Percentiles rank a stretch among this genome's conserved stretches.
Evolutionary conservation across 768 basidiomycete genomes (phyloP).

Genomic region (Kwoniella newhampshirensis): DNA sequence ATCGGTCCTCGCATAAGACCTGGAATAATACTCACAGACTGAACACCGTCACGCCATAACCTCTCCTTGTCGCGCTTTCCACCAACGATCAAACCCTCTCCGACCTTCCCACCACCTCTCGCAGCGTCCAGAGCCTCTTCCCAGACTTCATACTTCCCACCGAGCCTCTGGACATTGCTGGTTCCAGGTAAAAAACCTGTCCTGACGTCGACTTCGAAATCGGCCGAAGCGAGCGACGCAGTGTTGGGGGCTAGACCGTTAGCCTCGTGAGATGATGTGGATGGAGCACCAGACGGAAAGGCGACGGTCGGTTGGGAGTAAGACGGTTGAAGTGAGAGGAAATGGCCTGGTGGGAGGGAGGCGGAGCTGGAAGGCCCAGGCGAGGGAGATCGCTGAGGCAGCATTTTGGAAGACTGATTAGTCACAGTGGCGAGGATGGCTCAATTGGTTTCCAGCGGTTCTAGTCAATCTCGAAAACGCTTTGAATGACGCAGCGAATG

Average conservation of each 20-base stretch:
- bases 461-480: too few relatives aligned
- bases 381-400: conserved; percentile 14
- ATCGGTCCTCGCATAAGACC: background rate
- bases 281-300: conserved; percentile 27
- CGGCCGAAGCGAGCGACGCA: conserved; percentile 72
- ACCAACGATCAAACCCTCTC: conserved; percentile 34
- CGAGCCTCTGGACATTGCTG: conserved; percentile 67
- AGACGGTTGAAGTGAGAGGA: conserved; percentile 49
- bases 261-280: conserved; percentile 38
- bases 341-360: conserved; percentile 44
- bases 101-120: conserved; percentile 56
- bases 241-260: conserved; percentile 56
- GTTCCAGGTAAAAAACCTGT: conserved; percentile 89
- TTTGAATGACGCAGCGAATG: too few relatives aligned
- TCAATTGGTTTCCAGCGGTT: too few relatives aligned
- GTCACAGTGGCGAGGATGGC: too few relatives aligned
- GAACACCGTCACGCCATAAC: conserved; percentile 66
- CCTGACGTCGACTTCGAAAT: conserved; percentile 87
- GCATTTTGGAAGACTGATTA: conserved; percentile 5
- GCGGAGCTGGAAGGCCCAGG: background rate
- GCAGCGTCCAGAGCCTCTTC: conserved; percentile 58
- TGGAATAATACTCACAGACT: conserved; percentile 60
- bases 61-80: conserved; percentile 56
- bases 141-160: conserved; percentile 68
- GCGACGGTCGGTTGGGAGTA: conserved; percentile 27